Percentiles rank a stretch among this genome's conserved stretches.
These are phyloP conservation scores for Melaleuca alternifolia DNA, from an alignment of 345 rosid species.

Conservation along the genomic window DNA sequence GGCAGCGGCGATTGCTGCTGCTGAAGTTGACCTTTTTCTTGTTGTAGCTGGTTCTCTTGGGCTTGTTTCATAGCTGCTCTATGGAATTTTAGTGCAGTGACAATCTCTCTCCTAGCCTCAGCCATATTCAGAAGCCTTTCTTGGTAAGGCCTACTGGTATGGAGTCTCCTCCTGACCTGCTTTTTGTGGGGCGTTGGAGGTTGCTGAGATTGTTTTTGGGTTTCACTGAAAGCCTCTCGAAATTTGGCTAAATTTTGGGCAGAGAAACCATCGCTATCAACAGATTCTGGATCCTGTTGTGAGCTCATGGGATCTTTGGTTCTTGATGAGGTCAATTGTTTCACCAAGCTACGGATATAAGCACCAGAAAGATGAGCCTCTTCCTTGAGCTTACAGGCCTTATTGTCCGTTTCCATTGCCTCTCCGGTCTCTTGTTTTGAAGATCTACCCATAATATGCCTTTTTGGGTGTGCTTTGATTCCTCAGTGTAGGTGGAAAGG, in stretches of 20 bases:
- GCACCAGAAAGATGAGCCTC: slow-evolving; percentile 60
- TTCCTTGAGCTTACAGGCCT: slow-evolving; percentile 7
- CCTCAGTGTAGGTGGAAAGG: not conserved
- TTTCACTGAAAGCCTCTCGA: not conserved
- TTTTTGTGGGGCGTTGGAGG: slow-evolving; percentile 69
- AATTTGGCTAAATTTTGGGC: slow-evolving; percentile 16
- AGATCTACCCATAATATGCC: slow-evolving; percentile 39
- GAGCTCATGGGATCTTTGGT: slow-evolving; percentile 31
- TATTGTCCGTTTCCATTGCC: slow-evolving; percentile 25
- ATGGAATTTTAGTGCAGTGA: slow-evolving; percentile 86
- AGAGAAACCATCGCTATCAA: slow-evolving; percentile 16
- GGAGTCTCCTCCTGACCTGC: slow-evolving; percentile 92
- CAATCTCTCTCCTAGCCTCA: slow-evolving; percentile 95
- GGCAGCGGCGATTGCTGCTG: not conserved
- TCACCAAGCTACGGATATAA: slow-evolving; percentile 61
- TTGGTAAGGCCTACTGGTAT: slow-evolving; percentile 88
- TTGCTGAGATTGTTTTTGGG: slow-evolving; percentile 11
- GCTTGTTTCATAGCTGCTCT: slow-evolving; percentile 94
- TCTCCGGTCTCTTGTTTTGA: slow-evolving; percentile 19
- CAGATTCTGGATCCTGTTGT: slow-evolving; percentile 15
- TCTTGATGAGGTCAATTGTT: slow-evolving; percentile 60
- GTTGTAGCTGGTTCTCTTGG: slow-evolving; percentile 30
- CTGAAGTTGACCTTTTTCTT: slow-evolving; percentile 8
- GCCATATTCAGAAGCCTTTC: slow-evolving; percentile 98
- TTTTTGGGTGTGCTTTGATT: not conserved